phyloP scores from a whole-genome alignment of 192 early-diverging fungal species.

The Coemansia sp. region DNA sequence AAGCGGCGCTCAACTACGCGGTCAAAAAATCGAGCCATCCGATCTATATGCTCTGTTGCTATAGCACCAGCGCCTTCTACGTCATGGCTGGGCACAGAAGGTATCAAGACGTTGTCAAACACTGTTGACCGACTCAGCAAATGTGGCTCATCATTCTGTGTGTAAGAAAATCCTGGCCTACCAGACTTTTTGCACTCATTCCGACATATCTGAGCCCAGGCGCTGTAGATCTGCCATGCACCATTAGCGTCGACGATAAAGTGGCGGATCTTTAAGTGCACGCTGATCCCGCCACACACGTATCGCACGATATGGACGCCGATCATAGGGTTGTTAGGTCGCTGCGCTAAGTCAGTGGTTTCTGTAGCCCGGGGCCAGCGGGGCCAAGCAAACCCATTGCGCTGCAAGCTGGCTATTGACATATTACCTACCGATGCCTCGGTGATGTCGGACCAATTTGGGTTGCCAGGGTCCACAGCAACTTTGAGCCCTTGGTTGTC shows the following conservation, averaged over 20 bases:
- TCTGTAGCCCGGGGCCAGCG: constrained; percentile 19
- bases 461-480: constrained; percentile 18
- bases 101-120: not conserved
- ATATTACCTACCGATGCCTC: not conserved
- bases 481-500: not conserved
- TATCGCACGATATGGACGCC: constrained; percentile 32
- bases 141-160: not conserved
- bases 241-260: constrained; percentile 31
- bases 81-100: not conserved
- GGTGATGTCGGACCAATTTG: constrained; percentile 37
- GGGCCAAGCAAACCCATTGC: constrained; percentile 10
- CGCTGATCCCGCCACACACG: constrained; percentile 28
- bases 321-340: constrained; percentile 13
- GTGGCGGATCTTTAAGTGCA: constrained; percentile 41
- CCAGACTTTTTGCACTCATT: not conserved
- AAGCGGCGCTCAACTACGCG: not conserved
- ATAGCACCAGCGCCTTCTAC: not conserved
- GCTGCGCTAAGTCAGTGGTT: constrained; percentile 5
- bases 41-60: not conserved
- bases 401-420: constrained; percentile 1
- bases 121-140: not conserved
- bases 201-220: constrained; percentile 24
- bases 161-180: not conserved
- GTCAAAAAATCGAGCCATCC: not conserved
- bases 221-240: constrained; percentile 20